Percentiles rank a stretch among this genome's conserved stretches.
Conservation (phyloP, 177 flowering plant genomes). For the Telopea speciosissima region DNA sequence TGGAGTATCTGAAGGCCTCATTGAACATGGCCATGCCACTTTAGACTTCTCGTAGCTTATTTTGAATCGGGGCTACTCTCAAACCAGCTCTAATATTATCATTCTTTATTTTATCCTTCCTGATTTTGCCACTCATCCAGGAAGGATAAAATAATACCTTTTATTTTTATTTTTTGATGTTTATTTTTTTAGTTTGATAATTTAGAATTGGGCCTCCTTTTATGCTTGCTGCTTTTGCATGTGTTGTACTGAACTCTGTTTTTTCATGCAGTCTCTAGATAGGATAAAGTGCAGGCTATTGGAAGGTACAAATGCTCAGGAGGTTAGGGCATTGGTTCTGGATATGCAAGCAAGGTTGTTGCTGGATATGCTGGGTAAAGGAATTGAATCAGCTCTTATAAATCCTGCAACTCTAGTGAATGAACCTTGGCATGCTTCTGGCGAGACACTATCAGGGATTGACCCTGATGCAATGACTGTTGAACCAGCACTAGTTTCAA, state of each 20-base stretch:
- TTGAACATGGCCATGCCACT: no score
- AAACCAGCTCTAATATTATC: no score
- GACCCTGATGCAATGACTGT: constrained; percentile 89
- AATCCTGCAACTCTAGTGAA: constrained; percentile 82
- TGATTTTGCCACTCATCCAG: no score
- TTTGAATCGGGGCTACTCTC: no score
- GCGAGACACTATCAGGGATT: constrained; percentile 63
- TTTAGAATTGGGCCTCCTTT: no score
- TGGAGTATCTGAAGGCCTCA: no score
- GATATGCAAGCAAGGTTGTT: constrained; percentile 98
- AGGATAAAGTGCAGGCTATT: constrained; percentile 93
- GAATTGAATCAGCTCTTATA: constrained; percentile 91
- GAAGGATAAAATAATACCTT: no score
- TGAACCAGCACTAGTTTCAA: constrained; percentile 72
- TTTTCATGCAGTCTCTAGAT: constrained; percentile 68
- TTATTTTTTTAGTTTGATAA: no score
- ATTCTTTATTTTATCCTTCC: no score
- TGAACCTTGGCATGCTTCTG: constrained; percentile 93
- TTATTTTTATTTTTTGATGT: background rate
- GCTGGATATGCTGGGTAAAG: constrained; percentile 97
- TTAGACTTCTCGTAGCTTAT: no score
- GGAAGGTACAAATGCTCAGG: constrained; percentile 97
- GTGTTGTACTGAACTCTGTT: constrained; percentile 7
- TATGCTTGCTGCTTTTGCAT: background rate
- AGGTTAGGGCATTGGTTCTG: constrained; percentile 95